These are phyloP conservation scores for Bathelium albidoporum DNA, from an alignment of 495 filamentous ascomycete genomes.

Conservation along the genomic window DNA sequence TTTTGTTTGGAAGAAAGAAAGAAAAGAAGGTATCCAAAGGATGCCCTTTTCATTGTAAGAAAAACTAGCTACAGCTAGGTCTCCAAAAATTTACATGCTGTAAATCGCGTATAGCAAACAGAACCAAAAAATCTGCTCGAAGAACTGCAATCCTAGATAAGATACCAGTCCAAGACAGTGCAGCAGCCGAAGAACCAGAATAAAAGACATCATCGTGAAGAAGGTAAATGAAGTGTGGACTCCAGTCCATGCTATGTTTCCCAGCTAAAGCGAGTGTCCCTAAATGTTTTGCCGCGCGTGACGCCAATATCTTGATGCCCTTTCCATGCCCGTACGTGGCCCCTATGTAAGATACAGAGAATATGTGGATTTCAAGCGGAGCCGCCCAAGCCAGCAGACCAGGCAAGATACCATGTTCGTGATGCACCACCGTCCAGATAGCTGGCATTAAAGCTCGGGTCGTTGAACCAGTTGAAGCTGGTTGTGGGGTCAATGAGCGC, in stretches of 20 bases:
- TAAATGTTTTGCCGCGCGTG: neutral
- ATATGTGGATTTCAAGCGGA: neutral
- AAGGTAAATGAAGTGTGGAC: neutral
- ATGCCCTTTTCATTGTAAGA: neutral
- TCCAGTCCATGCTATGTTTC: neutral
- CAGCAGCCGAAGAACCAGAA: too few relatives aligned
- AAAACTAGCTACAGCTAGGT: neutral
- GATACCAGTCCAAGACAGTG: neutral
- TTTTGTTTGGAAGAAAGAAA: neutral
- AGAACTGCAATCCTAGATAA: neutral
- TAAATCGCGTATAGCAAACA: neutral
- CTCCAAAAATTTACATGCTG: neutral
- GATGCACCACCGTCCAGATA: slow-evolving; percentile 83
- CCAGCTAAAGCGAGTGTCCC: slow-evolving; percentile 1
- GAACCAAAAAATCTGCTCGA: neutral
- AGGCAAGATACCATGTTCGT: slow-evolving; percentile 82
- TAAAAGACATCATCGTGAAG: too few relatives aligned
- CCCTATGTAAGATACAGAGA: neutral
- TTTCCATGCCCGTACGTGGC: neutral
- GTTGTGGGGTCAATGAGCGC: slow-evolving; percentile 63
- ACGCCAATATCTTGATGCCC: neutral
- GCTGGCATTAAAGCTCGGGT: slow-evolving; percentile 50
- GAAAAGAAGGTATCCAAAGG: neutral
- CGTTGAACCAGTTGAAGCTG: slow-evolving; percentile 65
- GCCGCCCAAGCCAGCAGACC: slow-evolving; percentile 48